Conservation (phyloP, 805 yeast species). For the Kodamaea fukazawae region DNA sequence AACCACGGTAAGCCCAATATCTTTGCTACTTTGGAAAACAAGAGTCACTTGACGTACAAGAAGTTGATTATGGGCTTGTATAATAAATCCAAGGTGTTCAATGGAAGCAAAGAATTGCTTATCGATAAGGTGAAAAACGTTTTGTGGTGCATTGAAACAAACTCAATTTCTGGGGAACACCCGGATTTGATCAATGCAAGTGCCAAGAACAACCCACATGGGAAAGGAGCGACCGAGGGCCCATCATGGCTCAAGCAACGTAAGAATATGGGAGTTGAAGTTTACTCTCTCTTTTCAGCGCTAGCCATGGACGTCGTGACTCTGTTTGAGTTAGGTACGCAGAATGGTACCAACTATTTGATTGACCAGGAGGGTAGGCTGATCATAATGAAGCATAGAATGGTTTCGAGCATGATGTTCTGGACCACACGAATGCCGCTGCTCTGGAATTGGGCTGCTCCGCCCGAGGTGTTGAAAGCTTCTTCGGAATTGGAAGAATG, state of each 20-base stretch:
- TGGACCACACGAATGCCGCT: conserved; percentile 62
- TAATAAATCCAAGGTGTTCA: conserved; percentile 35
- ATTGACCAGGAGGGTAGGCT: conserved; percentile 37
- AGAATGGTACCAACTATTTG: conserved; percentile 46
- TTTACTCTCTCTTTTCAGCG: conserved; percentile 61
- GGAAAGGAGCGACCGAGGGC: conserved; percentile 26
- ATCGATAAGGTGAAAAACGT: conserved; percentile 27
- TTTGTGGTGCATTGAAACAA: conserved; percentile 22
- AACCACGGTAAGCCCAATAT: conserved; percentile 59
- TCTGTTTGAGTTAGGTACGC: conserved; percentile 55
- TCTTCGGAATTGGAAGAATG: conserved; percentile 43
- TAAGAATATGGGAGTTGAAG: conserved; percentile 47
- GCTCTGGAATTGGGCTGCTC: conserved; percentile 50
- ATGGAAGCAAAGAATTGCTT: conserved; percentile 25
- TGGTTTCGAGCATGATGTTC: conserved; percentile 59
- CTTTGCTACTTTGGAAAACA: conserved; percentile 52
- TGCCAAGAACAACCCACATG: conserved; percentile 30
- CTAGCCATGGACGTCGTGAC: conserved; percentile 72
- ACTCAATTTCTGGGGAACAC: conserved; percentile 28
- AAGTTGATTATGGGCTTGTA: conserved; percentile 32
- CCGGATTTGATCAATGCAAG: conserved; percentile 37
- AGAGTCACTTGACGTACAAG: conserved; percentile 42
- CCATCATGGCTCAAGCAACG: conserved; percentile 28
- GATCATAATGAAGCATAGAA: conserved; percentile 41
- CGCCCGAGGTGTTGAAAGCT: conserved; percentile 36